These are phyloP conservation scores for Eremochloa ophiuroides DNA, from an alignment of 176 grass and related monocot genomes.

Conservation along the genomic window DNA sequence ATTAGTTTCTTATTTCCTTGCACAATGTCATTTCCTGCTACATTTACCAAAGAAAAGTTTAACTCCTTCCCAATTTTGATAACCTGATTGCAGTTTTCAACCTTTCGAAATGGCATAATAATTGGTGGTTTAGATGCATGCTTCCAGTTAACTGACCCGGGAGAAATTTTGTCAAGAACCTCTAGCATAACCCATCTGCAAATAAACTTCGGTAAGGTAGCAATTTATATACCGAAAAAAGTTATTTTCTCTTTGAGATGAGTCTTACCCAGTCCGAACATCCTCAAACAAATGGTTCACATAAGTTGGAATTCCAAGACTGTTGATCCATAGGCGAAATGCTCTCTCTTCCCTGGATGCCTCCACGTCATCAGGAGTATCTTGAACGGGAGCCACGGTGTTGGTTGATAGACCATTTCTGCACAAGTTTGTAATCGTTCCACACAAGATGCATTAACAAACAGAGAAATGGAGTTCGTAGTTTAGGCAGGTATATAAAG, in stretches of 20 bases:
- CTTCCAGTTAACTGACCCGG: slow-evolving; percentile 84
- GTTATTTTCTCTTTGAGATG: not conserved
- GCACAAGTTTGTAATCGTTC: slow-evolving; percentile 33
- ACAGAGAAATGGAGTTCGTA: not conserved
- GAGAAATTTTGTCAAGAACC: slow-evolving; percentile 93
- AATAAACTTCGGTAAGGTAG: slow-evolving; percentile 5
- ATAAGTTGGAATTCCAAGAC: slow-evolving; percentile 86
- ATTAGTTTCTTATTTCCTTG: slow-evolving; percentile 99
- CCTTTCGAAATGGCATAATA: slow-evolving; percentile 96
- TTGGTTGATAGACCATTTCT: slow-evolving; percentile 86
- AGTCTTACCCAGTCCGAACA: slow-evolving; percentile 79
- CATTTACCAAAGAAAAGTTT: slow-evolving; percentile 86
- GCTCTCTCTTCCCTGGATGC: slow-evolving; percentile 84
- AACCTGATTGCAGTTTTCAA: slow-evolving; percentile 94
- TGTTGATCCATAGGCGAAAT: slow-evolving; percentile 97
- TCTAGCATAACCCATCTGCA: slow-evolving; percentile 95
- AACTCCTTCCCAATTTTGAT: slow-evolving; percentile 83
- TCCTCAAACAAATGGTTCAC: slow-evolving; percentile 98
- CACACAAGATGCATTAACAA: slow-evolving; percentile 4
- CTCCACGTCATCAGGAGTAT: slow-evolving; percentile 81
- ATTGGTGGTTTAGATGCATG: slow-evolving; percentile 93
- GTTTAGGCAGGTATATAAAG: not conserved
- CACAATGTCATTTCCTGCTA: slow-evolving; percentile 95
- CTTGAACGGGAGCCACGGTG: slow-evolving; percentile 42
- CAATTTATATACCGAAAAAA: not conserved